These are phyloP conservation scores for Clonostachys chloroleuca DNA, from an alignment of 2,329 filamentous ascomycete species.

Conservation along the genomic window DNA sequence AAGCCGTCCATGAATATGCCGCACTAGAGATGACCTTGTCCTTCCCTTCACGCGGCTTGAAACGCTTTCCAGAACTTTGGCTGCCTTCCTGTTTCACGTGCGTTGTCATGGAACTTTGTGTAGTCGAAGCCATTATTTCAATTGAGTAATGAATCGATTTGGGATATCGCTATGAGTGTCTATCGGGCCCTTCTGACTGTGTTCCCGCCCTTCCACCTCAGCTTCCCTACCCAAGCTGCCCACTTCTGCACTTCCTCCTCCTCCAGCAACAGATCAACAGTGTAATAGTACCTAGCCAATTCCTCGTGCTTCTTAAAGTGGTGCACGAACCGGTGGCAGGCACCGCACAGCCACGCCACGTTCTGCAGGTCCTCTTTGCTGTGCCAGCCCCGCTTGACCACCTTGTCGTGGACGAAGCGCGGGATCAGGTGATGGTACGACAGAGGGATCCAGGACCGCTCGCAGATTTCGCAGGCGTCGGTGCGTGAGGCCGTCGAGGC, in stretches of 20 bases:
- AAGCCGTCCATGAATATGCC: no score
- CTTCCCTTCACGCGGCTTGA: no score
- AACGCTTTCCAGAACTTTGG: no score
- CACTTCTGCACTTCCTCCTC: conserved; percentile 70
- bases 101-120: no score
- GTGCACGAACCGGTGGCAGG: conserved; percentile 82
- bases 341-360: conserved; percentile 82
- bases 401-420: conserved; percentile 71
- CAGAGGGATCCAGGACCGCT: conserved; percentile 67
- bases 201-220: conserved; percentile 66
- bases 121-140: no score
- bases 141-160: no score
- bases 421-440: conserved; percentile 87
- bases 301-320: conserved; percentile 72
- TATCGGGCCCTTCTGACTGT: conserved; percentile 1
- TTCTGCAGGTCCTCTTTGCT: conserved; percentile 68
- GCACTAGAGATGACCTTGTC: no score
- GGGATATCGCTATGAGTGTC: no score
- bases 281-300: conserved; percentile 68
- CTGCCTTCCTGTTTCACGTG: no score
- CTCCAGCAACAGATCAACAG: conserved; percentile 64
- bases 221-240: conserved; percentile 66
- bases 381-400: conserved; percentile 75
- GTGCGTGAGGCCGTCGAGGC: conserved; percentile 53
- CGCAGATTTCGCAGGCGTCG: conserved; percentile 70